Evolutionary conservation across 1,284 basidiomycete species (phyloP), one percentile per base, ranked within the genome.

Genomic region (Termitomyces sp.): DNA sequence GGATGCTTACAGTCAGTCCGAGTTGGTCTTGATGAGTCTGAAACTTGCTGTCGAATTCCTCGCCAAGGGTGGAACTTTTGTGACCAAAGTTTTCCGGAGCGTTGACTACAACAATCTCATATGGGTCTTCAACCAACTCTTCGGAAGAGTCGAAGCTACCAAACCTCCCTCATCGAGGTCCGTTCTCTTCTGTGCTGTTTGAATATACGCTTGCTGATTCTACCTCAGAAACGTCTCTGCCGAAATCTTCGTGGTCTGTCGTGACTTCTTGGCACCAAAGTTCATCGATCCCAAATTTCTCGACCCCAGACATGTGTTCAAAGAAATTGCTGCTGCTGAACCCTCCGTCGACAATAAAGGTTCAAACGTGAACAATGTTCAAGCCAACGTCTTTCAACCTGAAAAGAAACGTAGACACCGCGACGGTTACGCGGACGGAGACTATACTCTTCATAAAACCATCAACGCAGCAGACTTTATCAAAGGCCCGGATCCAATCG

Each of bases 231-330:
- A 97, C 72, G 97, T 99, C 44, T 99, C 97, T 43, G 97, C 97
- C 7, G 97, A 99, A 72, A 99, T 99, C 67, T 99, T 99, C 77
- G 97, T 99, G 62, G 93, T 98, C 50, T 99, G 97, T 72, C 88
- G 88, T 59, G 92, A 93, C 55, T 99, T 93, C 75, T 83, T 94
- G 60, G 93, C 94, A 3, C 97, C 97, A 3, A 93, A 93, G 68
- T 83, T 90, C 65, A 96, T 99, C 64, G 97, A 99, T 66, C 94
- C 97, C 38, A 97, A 96, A 72, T 98, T 99, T 73, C 84, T 99
- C 59, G 96, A 99, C 67, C 93, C 97, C 9, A 92, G 86, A 67
- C 92, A 98, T 65, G 97, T 99, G 55, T 99, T 99, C 81, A 97
- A 98, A 69, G 97, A 98, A 58, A 72, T 91, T 14, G 72, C 80